These are phyloP conservation scores for Podospora tetraspora DNA, from an alignment of 495 filamentous ascomycete species.

Conservation along the genomic window DNA sequence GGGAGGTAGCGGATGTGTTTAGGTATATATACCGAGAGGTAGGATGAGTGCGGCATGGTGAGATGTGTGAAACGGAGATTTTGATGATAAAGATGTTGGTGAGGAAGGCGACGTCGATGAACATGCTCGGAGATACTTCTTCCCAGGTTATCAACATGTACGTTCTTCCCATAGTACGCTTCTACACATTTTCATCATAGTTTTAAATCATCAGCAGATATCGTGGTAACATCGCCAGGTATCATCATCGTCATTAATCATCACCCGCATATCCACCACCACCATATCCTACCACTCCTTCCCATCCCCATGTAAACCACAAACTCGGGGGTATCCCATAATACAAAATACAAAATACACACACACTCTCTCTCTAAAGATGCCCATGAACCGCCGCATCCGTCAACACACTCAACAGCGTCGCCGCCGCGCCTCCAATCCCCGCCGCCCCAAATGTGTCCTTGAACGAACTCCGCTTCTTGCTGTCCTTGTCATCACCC, in stretches of 20 bases:
- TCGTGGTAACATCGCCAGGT: background rate
- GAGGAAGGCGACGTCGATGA: no score
- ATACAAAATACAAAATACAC: background rate
- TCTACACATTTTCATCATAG: no score
- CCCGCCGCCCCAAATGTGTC: constrained; percentile 42
- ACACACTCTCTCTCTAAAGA: constrained; percentile 14
- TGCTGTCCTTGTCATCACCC: constrained; percentile 20
- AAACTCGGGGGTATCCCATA: constrained; percentile 6
- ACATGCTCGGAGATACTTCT: no score
- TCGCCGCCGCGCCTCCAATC: constrained; percentile 48
- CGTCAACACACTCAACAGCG: constrained; percentile 45
- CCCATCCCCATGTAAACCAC: background rate
- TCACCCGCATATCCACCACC: background rate
- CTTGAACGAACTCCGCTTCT: constrained; percentile 35
- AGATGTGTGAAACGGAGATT: no score
- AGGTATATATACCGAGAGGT: no score
- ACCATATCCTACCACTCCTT: background rate
- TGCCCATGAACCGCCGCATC: constrained; percentile 38
- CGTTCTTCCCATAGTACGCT: no score
- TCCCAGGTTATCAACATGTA: no score
- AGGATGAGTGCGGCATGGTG: no score
- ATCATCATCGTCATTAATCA: background rate
- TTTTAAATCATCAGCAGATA: no score
- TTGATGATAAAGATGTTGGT: no score
- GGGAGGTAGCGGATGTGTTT: no score